These are phyloP conservation scores for Pluteus cervinus DNA, from an alignment of 768 basidiomycete genomes.

Conservation along the genomic window DNA sequence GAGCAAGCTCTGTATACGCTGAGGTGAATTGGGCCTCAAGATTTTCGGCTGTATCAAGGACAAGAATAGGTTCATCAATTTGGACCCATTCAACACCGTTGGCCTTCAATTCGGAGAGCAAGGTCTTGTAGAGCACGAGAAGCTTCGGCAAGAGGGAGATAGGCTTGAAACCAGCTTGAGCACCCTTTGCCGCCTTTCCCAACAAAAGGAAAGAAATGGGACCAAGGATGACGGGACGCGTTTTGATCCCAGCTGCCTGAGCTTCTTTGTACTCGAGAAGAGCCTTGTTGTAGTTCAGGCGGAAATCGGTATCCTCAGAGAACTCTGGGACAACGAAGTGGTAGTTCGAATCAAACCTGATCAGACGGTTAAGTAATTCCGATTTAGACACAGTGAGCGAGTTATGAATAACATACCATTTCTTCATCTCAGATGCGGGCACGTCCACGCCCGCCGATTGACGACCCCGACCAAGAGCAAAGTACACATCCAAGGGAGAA, in stretches of 20 bases:
- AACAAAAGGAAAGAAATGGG: conserved; percentile 94
- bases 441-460: conserved; percentile 94
- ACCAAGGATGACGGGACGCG: conserved; percentile 94
- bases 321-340: conserved; percentile 98
- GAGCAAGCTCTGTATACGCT: conserved; percentile 76
- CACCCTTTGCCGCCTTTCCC: conserved; percentile 85
- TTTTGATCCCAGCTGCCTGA: conserved; percentile 78
- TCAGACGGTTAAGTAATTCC: conserved; percentile 7
- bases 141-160: conserved; percentile 86
- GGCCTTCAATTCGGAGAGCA: conserved; percentile 84
- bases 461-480: conserved; percentile 98
- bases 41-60: conserved; percentile 75
- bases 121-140: conserved; percentile 86
- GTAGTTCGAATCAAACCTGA: conserved; percentile 97
- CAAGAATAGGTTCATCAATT: conserved; percentile 94
- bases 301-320: conserved; percentile 86
- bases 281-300: conserved; percentile 93
- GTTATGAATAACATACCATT: conserved; percentile 69
- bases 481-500: conserved; percentile 90
- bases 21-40: conserved; percentile 75
- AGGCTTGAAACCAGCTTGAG: conserved; percentile 79
- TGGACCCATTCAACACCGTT: conserved; percentile 95
- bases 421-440: conserved; percentile 98
- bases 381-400: conserved; percentile 1
- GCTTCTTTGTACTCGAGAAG: conserved; percentile 94